Evolutionary conservation across 805 yeast species (phyloP).

Genomic region (Metschnikowia continentalis): DNA sequence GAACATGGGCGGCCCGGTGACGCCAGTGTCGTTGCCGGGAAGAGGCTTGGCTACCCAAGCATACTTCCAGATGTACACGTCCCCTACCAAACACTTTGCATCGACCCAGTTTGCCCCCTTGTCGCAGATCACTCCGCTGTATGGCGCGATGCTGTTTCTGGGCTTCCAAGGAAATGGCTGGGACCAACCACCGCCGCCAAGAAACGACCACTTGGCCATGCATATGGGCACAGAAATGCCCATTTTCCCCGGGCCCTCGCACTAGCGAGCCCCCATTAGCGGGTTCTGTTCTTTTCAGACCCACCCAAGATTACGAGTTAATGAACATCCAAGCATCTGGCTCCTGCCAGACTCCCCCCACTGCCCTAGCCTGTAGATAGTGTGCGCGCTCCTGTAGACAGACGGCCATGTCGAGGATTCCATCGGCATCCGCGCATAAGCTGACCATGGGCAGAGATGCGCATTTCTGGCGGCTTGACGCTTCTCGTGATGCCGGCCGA

Average conservation of each 20-base stretch:
- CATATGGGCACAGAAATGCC: not conserved
- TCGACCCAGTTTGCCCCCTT: not conserved
- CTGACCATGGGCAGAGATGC: not conserved
- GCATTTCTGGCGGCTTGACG: not conserved
- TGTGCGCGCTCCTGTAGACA: not conserved
- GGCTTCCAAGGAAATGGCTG: not conserved
- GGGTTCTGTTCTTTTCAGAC: too few species aligned
- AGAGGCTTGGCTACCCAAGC: not conserved
- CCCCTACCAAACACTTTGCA: conserved; percentile 6
- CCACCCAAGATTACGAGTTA: not conserved
- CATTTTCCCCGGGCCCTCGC: not conserved
- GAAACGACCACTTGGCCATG: conserved; percentile 1
- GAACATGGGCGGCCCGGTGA: conserved; percentile 7
- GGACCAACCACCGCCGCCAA: not conserved
- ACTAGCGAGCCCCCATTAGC: not conserved
- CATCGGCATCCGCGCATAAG: not conserved
- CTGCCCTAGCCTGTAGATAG: not conserved
- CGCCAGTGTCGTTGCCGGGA: conserved; percentile 8
- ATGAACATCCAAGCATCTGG: conserved; percentile 1
- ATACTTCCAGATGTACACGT: conserved; percentile 8
- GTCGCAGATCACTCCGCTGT: not conserved
- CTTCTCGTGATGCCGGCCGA: not conserved
- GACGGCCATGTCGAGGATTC: not conserved
- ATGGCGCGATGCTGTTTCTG: not conserved
- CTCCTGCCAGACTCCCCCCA: not conserved